A percentile compares a stretch with the other conserved stretches of the same genome.
phyloP scores from a whole-genome alignment of 352 stramenopile species.

The Globisporangium nunn region DNA sequence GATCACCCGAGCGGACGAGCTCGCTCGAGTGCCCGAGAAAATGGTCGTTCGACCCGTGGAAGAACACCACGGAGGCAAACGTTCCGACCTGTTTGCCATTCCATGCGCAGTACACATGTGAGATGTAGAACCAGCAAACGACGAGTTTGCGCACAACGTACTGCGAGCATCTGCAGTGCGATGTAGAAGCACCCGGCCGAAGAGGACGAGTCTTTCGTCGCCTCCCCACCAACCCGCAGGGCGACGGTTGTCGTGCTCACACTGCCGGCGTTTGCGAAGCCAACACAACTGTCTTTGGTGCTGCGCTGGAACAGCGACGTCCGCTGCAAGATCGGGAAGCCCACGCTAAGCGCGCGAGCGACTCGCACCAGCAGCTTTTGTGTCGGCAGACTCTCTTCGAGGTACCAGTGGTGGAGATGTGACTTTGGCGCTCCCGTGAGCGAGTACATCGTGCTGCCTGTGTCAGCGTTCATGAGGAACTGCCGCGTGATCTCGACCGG shows the following conservation, averaged over 20 bases:
- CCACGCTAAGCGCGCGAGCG: conserved; percentile 22
- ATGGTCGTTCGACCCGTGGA: conserved; percentile 8
- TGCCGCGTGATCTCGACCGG: conserved; percentile 15
- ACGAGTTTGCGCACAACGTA: conserved; percentile 9
- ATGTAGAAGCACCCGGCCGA: conserved; percentile 13
- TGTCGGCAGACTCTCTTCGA: conserved; percentile 11
- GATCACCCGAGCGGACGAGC: conserved; percentile 14
- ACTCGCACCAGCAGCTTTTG: conserved; percentile 19
- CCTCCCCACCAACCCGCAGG: conserved; percentile 1
- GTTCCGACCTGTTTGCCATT: conserved; percentile 6
- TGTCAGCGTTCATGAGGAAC: conserved; percentile 36
- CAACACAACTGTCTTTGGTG: conserved; percentile 7
- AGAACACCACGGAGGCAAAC: conserved; percentile 17
- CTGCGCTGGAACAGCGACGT: conserved; percentile 8
- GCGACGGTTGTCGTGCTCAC: conserved; percentile 10
- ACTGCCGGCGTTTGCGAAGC: not conserved
- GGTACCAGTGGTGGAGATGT: conserved; percentile 1
- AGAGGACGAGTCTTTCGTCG: not conserved
- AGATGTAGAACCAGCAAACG: not conserved
- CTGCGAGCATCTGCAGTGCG: conserved; percentile 29
- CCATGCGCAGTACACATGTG: not conserved
- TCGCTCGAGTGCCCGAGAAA: conserved; percentile 11
- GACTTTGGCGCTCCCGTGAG: conserved; percentile 3
- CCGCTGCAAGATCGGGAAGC: conserved; percentile 17
- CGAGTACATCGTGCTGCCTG: conserved; percentile 18